Base-by-base conservation (phyloP, 2,329 filamentous ascomycete species). In the Diaporthe citriasiana region DNA sequence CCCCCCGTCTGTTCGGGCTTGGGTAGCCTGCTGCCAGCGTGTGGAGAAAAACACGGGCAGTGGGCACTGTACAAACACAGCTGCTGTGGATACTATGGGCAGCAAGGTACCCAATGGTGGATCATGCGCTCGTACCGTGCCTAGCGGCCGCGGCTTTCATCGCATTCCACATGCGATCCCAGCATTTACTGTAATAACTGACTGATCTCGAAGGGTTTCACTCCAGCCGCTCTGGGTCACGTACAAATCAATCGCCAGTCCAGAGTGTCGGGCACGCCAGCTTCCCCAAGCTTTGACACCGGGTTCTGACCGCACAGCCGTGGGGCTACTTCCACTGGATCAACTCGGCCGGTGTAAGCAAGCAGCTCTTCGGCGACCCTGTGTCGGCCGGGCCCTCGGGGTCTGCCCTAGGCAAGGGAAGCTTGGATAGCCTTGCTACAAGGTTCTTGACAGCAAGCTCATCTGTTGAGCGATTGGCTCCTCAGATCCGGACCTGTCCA, bases 401-500 rank as follows among this genome's bases (percentile, higher is more conserved):
- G 60, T 66, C 60, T 66, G 60, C 42, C 60, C 60, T 50, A 50
- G 45, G 45, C 63, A 66, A 66, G 63, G 30, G 30, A 51, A 50
- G 63, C 63, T n/a, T 51, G 63, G 63, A 66, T 66, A 66, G 45
- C 63, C 63, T 51, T 66, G 63, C 30, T 71, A 71, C 69, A 60
- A 71, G 55, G 47, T 50, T 60, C 45, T 60, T 51, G 56, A 63
- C 69, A 71, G 56, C 51, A 63, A 53, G 55, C 56, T 71, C 51
- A 63, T 63, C 51, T 50, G 65, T 59, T 69, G 40, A 57, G 73
- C 71, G 65, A 75, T 73, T 70, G 71, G 73, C 50, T 57, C 57
- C 19, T 75, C 71, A 71, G 71, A 56, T 70, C 30, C 56, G 10
- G 45, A 63, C 55, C 69, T 25, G 45, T 70, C 19, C 45, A 7